phyloP scores from a whole-genome alignment of 2,329 filamentous ascomycete species.

The Didymella keratinophila region DNA sequence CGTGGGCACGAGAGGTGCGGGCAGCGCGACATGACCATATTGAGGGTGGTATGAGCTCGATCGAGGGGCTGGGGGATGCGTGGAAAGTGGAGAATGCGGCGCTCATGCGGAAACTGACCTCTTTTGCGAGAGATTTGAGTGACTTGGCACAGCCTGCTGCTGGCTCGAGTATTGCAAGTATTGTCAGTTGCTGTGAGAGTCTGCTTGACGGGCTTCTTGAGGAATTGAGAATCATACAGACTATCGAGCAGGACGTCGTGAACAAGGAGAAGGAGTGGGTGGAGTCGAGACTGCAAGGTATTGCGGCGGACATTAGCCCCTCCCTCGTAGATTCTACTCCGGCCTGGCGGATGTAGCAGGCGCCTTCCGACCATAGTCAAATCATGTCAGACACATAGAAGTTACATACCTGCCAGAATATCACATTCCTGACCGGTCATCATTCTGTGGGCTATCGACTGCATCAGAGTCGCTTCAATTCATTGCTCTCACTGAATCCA shows the following conservation, averaged over 20 bases:
- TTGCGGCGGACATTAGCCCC: slow-evolving; percentile 35
- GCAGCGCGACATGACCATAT: slow-evolving; percentile 24
- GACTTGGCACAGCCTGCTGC: slow-evolving; percentile 35
- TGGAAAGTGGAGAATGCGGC: slow-evolving; percentile 48
- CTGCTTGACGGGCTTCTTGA: slow-evolving; percentile 43
- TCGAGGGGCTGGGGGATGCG: slow-evolving; percentile 42
- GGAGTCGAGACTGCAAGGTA: slow-evolving; percentile 41
- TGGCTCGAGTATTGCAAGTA: slow-evolving; percentile 45
- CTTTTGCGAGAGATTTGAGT: slow-evolving; percentile 44
- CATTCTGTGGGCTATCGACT: neutral
- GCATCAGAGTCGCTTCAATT: neutral
- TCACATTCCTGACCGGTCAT: neutral
- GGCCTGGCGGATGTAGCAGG: slow-evolving; percentile 36
- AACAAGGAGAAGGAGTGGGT: slow-evolving; percentile 48
- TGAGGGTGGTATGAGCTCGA: slow-evolving; percentile 25
- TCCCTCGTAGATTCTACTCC: slow-evolving; percentile 25
- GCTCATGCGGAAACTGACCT: slow-evolving; percentile 46
- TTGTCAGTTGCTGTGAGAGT: slow-evolving; percentile 41
- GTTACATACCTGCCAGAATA: neutral
- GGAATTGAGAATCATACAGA: slow-evolving; percentile 47
- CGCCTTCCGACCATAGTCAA: neutral
- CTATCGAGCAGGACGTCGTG: slow-evolving; percentile 43
- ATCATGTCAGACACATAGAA: neutral
- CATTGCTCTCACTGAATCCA: neutral
- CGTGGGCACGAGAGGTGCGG: slow-evolving; percentile 41